Base-by-base conservation (phyloP, 148 eudicot genomes). In the Rhododendron williamsianum region DNA sequence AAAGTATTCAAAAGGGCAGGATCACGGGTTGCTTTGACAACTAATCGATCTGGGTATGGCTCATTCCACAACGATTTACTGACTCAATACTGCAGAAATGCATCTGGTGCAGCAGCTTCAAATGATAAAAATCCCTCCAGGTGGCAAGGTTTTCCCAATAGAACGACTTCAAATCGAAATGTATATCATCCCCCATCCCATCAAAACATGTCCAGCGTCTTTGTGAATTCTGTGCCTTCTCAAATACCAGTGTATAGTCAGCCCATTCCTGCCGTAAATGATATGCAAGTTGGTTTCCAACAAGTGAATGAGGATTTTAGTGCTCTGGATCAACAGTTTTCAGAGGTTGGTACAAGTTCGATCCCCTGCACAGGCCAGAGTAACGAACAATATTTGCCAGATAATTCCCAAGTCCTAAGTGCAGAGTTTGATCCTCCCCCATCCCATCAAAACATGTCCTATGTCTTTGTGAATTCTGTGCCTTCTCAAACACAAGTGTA, bases 1-100 rank as follows among this genome's bases (percentile, higher is more conserved):
- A 30, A 85, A 46, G 52, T 76, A 18, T 88, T 92, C 60, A 90
- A 89, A 87, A 91, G 91, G 87, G 35, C 89, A 45, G 88, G 86
- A 63, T 13, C 81, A 41, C 49, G 83, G 10, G 76, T 80, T 56
- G 10, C 81, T 3, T 81, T 30, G 54, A 69, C 82, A 76, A 15
- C 89, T 30, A 54, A 84, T 86, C 88, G 27, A 25, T 77, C 84
- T 51, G 51, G 77, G 73, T 77, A 79, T 52, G 19, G 79, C 74
- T 46, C 87, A 56, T 85, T 81, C 23, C 48, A 81, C 80, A 84
- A 78, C n/a, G 58, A 49, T 60, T 49, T 33, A 1, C 18, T 30
- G 6, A n/a, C 84, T 41, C 74, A 41, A 21, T 0, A 38, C 84
- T 60, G 51, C 74, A 23, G 84, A 81, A 81, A 41, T 41, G 35